Base-by-base conservation (phyloP, 768 basidiomycete species). In the Pholiota molesta region DNA sequence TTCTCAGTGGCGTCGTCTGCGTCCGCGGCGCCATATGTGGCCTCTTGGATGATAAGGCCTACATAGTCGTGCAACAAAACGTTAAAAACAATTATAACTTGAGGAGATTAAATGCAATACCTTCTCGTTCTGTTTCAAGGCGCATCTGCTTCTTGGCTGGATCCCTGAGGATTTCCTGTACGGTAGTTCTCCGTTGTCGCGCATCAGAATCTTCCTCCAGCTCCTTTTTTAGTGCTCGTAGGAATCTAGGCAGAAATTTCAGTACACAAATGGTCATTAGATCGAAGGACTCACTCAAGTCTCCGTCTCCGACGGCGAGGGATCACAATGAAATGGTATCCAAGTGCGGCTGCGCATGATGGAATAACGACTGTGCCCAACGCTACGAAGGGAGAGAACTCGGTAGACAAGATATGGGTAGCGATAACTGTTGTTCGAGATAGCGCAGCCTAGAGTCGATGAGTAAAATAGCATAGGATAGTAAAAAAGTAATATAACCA, bases 11-110 rank as follows among this genome's bases (percentile, higher is more conserved):
- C 83, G 55, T 79, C 79, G 56, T 81, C 81, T 58, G 73, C 73
- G 68, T 83, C 80, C 28, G 79, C 75, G 51, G 85, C 80, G 17
- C 90, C 90, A 73, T 94, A 95, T 9, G 75, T 81, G 21, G 93
- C 94, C 62, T 89, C 86, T 65, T 87, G 71, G 68, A 97, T 85
- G 62, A 96, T 82, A 47, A 96, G 66, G 26, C 66, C 66, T 67
- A n/a, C 28, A 33, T 42, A 51, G 19, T 39, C 26, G 26, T 23
- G 19, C 40, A 19, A 33, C 19, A 21, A 21, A 33, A 53, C 42
- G 57, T 53, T 45, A 59, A 14, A 21, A 52, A 40, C 17, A 23
- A 45, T 47, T 37, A 21, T 47, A 55, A 23, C 52, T 51, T 23
- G 23, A 14, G 56, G 21, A 40, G 5, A 39, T 29, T 21, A 26